phyloP scores from a whole-genome alignment of 768 basidiomycete genomes.

The Termitomyces sp. region DNA sequence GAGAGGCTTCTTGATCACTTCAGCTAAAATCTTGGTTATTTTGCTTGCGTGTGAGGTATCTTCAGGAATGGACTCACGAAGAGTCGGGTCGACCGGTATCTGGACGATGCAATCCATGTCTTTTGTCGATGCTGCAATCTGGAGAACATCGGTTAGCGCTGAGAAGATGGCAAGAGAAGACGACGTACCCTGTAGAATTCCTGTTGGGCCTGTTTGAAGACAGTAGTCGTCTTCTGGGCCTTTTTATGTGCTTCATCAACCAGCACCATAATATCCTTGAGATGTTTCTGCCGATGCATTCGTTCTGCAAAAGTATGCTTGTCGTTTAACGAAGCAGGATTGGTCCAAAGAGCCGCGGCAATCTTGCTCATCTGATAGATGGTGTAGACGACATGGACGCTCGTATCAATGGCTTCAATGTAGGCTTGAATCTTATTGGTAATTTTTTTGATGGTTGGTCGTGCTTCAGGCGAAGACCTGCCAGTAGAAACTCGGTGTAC shows the following conservation, averaged over 20 bases:
- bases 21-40: slow-evolving; percentile 19
- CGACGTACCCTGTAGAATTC: slow-evolving; percentile 34
- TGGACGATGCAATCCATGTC: slow-evolving; percentile 29
- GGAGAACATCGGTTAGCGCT: neutral
- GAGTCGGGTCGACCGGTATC: slow-evolving; percentile 35
- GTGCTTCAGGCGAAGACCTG: slow-evolving; percentile 22
- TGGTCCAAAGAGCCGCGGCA: slow-evolving; percentile 9
- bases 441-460: slow-evolving; percentile 13
- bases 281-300: slow-evolving; percentile 3
- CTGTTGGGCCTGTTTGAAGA: slow-evolving; percentile 34
- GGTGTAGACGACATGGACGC: slow-evolving; percentile 18
- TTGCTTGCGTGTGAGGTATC: neutral
- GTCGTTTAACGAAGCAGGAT: neutral
- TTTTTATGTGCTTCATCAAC: slow-evolving; percentile 27
- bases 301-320: slow-evolving; percentile 4
- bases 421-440: slow-evolving; percentile 17
- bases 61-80: slow-evolving; percentile 23
- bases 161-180: neutral
- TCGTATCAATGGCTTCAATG: slow-evolving; percentile 20
- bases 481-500: neutral
- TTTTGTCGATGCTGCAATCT: slow-evolving; percentile 41
- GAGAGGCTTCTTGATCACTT: slow-evolving; percentile 30
- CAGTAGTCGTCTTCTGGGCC: slow-evolving; percentile 25
- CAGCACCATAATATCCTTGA: slow-evolving; percentile 23
- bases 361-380: slow-evolving; percentile 19